These are phyloP conservation scores for Scheffersomyces titani DNA, from an alignment of 1,139 yeast genomes.

Conservation along the genomic window DNA sequence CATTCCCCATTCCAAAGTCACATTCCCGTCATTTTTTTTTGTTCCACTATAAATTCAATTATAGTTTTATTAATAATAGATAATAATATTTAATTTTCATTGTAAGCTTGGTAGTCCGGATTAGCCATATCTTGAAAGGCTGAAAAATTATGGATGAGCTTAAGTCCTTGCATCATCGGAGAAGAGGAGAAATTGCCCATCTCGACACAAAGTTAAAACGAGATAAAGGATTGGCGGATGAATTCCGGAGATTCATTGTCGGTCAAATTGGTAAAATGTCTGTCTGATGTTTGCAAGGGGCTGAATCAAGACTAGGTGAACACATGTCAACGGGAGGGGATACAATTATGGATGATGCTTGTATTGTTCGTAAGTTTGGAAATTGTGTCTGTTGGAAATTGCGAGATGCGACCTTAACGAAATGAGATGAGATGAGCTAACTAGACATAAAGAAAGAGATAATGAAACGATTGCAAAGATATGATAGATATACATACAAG, in stretches of 20 bases:
- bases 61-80: constrained; percentile 26
- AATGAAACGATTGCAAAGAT: not conserved
- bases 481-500: not conserved
- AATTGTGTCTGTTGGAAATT: not conserved
- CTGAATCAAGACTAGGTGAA: not conserved
- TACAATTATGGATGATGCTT: not conserved
- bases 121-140: not conserved
- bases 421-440: not conserved
- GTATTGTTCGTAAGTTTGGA: not conserved
- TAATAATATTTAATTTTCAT: constrained; percentile 22
- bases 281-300: not conserved
- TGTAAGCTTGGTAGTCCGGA: not conserved
- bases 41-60: constrained; percentile 21
- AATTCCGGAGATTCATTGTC: not conserved
- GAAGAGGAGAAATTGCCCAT: not conserved
- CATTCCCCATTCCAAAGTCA: constrained; percentile 21
- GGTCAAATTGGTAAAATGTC: not conserved
- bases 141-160: not conserved
- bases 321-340: not conserved
- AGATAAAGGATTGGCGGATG: not conserved
- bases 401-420: not conserved
- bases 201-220: not conserved
- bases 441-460: not conserved
- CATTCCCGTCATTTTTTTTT: constrained; percentile 25
- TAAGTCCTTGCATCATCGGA: not conserved